These are phyloP conservation scores for Vanrija sp. DNA, from an alignment of 1,284 basidiomycete genomes.

Conservation along the genomic window DNA sequence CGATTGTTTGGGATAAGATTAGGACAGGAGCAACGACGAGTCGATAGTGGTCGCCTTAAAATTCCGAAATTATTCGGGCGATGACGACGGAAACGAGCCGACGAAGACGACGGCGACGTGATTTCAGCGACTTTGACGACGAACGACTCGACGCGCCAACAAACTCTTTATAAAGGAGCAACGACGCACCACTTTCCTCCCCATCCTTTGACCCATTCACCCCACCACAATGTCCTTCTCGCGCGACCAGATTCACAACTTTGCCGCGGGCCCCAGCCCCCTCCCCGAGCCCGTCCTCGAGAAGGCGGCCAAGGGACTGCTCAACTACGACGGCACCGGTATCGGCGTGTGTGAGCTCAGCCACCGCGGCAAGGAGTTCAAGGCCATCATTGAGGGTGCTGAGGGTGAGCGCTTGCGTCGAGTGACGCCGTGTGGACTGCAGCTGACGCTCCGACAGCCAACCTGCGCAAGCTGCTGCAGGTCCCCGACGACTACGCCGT, in stretches of 20 bases:
- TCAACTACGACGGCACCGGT: slow-evolving; percentile 83
- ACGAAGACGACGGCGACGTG: too few relatives aligned
- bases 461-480: slow-evolving; percentile 67
- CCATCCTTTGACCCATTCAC: too few relatives aligned
- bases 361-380: slow-evolving; percentile 86
- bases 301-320: slow-evolving; percentile 66
- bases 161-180: too few relatives aligned
- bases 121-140: too few relatives aligned
- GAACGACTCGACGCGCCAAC: too few relatives aligned
- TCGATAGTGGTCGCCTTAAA: too few relatives aligned
- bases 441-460: slow-evolving; percentile 38
- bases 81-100: too few relatives aligned
- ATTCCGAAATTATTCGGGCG: too few relatives aligned
- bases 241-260: slow-evolving; percentile 66
- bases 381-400: slow-evolving; percentile 62
- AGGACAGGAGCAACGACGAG: too few relatives aligned
- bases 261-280: slow-evolving; percentile 86
- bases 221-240: slow-evolving; percentile 8
- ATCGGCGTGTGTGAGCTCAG: slow-evolving; percentile 92
- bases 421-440: too few relatives aligned
- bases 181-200: too few relatives aligned
- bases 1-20: too few relatives aligned
- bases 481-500: slow-evolving; percentile 81
- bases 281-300: slow-evolving; percentile 75
- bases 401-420: slow-evolving; percentile 50